A percentile compares a stretch with the other conserved stretches of the same genome.
Conservation (phyloP, 306 rosid species). For the Astragalus glycyphyllos region DNA sequence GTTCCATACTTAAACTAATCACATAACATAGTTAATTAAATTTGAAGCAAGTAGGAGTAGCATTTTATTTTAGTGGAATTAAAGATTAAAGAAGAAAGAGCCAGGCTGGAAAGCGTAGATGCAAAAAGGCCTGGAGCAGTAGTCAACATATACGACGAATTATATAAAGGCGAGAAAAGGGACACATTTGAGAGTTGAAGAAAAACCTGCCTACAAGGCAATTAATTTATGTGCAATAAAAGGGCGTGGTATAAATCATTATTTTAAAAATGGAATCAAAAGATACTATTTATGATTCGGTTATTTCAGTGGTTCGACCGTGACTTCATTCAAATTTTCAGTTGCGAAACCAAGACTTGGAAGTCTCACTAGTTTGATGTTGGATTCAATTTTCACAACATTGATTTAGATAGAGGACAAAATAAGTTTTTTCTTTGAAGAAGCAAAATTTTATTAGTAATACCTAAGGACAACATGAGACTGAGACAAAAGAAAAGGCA, state of each 20-base stretch:
- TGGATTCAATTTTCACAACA: too few relatives aligned
- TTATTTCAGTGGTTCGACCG: too few relatives aligned
- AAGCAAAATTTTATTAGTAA: too few relatives aligned
- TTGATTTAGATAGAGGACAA: constrained; percentile 18
- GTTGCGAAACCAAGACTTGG: too few relatives aligned
- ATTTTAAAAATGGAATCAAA: too few relatives aligned
- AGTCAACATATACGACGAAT: constrained; percentile 38
- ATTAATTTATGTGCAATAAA: not conserved
- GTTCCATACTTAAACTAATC: not conserved
- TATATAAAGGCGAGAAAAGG: constrained; percentile 19
- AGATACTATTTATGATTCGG: too few relatives aligned
- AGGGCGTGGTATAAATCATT: not conserved
- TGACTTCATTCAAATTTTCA: too few relatives aligned
- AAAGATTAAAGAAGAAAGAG: constrained; percentile 21
- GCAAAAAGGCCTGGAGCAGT: not conserved
- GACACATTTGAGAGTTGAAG: constrained; percentile 13
- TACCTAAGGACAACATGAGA: too few relatives aligned
- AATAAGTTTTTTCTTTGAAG: too few relatives aligned
- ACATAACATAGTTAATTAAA: not conserved
- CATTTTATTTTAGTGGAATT: constrained; percentile 13
- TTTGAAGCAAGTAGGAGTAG: not conserved
- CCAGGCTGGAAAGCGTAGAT: constrained; percentile 37
- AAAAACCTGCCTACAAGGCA: constrained; percentile 40
- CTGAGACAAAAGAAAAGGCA: too few relatives aligned
- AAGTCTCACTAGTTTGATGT: too few relatives aligned